Conservation (phyloP, 768 basidiomycete genomes). For the Suillus subalutaceus region DNA sequence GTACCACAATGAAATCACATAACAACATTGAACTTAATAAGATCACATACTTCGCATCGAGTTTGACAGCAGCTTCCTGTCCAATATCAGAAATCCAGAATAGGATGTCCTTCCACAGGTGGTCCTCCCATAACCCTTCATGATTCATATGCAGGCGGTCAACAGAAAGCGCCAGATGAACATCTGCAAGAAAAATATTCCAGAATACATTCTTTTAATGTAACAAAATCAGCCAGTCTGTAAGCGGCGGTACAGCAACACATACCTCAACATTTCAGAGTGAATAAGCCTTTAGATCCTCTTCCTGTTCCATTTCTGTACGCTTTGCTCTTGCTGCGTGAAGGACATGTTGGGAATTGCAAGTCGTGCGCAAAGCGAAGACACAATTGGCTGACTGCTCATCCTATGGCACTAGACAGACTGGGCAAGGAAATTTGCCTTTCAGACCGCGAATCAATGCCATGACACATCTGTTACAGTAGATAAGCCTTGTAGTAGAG, state of each 20-base stretch:
- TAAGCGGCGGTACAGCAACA: neutral
- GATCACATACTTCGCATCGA: no score
- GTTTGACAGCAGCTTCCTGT: no score
- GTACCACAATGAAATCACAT: no score
- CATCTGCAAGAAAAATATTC: constrained; percentile 36
- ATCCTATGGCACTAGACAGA: constrained; percentile 37
- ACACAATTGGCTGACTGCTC: constrained; percentile 22
- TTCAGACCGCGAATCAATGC: constrained; percentile 33
- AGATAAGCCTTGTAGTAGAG: neutral
- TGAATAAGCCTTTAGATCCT: constrained; percentile 14
- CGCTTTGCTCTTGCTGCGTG: constrained; percentile 15
- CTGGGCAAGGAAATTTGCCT: constrained; percentile 36
- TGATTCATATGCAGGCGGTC: constrained; percentile 40
- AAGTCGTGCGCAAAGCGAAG: constrained; percentile 22
- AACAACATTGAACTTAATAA: no score
- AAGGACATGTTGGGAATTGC: constrained; percentile 14
- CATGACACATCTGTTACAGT: constrained; percentile 34
- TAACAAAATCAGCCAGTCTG: neutral
- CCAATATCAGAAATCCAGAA: no score
- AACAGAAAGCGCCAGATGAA: constrained; percentile 35
- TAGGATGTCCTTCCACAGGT: no score
- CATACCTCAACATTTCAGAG: constrained; percentile 21
- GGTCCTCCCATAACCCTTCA: no score
- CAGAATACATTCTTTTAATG: constrained; percentile 37
- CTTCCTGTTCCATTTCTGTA: constrained; percentile 20